A percentile compares a stretch with the other conserved stretches of the same genome.
Conservation (phyloP, 2,329 filamentous ascomycete species). For the Penicillium sp. region DNA sequence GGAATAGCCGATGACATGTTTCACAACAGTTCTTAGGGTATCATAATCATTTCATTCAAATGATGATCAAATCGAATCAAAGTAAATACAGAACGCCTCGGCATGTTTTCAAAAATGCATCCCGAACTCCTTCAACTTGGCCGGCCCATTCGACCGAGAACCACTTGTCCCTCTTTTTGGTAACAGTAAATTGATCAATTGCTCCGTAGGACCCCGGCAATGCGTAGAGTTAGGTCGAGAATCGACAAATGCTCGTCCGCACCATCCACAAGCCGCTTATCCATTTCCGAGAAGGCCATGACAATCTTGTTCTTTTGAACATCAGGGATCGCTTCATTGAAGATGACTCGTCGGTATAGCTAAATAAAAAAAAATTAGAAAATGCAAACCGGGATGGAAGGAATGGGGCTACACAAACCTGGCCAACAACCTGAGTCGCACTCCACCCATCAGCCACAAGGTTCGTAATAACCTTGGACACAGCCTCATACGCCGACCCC, state of each 20-base stretch:
- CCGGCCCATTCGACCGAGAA: neutral
- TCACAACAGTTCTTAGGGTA: constrained; percentile 8
- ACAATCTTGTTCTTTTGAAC: constrained; percentile 88
- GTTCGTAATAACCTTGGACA: constrained; percentile 80
- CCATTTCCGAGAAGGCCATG: constrained; percentile 85
- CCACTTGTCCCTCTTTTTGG: neutral
- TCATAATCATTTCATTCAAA: constrained; percentile 15
- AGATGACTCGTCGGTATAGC: constrained; percentile 73
- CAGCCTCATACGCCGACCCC: constrained; percentile 66
- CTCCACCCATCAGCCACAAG: constrained; percentile 98
- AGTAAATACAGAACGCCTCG: constrained; percentile 18
- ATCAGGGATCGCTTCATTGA: constrained; percentile 80
- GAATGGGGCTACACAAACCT: constrained; percentile 54
- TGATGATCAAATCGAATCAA: neutral
- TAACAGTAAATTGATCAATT: constrained; percentile 11
- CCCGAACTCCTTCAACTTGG: constrained; percentile 11
- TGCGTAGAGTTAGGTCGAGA: constrained; percentile 77
- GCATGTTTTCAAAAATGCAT: constrained; percentile 3
- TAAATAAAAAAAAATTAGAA: constrained; percentile 11
- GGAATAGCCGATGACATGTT: neutral
- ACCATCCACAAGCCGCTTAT: constrained; percentile 92
- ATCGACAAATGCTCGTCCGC: constrained; percentile 93
- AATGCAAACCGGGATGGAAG: neutral
- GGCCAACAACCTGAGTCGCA: constrained; percentile 79
- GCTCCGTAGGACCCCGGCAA: constrained; percentile 67